Conservation (phyloP, 1,284 basidiomycete species). For the Rhodotorula sp. region DNA sequence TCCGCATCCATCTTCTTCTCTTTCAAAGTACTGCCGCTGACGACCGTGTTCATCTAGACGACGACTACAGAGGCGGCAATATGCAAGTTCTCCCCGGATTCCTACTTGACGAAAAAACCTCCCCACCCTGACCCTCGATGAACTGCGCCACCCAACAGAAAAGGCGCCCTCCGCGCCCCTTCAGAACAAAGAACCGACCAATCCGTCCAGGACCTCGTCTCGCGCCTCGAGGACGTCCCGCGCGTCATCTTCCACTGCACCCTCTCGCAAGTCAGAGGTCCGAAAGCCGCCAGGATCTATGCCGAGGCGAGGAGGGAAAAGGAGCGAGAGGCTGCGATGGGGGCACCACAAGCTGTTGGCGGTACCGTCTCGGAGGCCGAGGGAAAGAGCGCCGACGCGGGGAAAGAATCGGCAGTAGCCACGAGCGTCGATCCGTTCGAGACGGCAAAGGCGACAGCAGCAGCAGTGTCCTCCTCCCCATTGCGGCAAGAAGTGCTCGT, state of each 20-base stretch:
- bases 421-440: conserved; percentile 19
- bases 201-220: conserved; percentile 43
- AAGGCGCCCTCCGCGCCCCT: conserved; percentile 45
- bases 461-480: conserved; percentile 13
- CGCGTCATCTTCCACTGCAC: conserved; percentile 50
- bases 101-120: rapidly evolving
- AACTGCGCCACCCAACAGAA: background rate
- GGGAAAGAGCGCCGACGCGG: background rate
- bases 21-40: no score
- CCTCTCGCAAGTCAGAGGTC: conserved; percentile 47
- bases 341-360: background rate
- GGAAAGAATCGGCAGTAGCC: background rate
- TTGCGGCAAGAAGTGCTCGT: conserved; percentile 47
- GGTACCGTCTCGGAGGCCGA: background rate
- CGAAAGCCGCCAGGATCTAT: conserved; percentile 49
- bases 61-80: conserved; percentile 50
- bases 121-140: background rate
- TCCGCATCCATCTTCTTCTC: no score
- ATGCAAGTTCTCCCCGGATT: conserved; percentile 28
- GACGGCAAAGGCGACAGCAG: background rate
- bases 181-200: conserved; percentile 41
- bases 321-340: conserved; percentile 6
- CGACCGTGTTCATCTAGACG: conserved; percentile 35
- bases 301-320: conserved; percentile 41
- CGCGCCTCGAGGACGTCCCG: conserved; percentile 40